Base-by-base conservation (phyloP, 1,139 yeast species). In the Scheffersomyces stambukii region DNA sequence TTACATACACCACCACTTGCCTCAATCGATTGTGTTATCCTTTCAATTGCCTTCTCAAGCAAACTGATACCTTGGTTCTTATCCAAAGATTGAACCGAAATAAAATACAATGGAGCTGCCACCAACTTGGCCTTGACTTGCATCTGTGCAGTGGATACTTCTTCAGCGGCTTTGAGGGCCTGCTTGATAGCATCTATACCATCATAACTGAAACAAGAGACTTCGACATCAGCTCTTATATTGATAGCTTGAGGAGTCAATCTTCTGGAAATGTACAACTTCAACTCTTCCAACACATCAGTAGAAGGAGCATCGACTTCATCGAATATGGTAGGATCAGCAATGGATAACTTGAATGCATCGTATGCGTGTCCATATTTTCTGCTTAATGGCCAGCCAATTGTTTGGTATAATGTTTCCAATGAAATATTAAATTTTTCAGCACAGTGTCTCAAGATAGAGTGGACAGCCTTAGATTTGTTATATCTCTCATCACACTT, bases 401-500 rank as follows among this genome's bases (percentile, higher is more conserved):
- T 77, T 24, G 85, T 72, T 60, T 80, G 80, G 62, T 91, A 91
- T 57, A 91, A 71, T 28, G 72, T 74, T 63, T 89, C 96, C 54
- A 91, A 75, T 19, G 95, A 76, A 34, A 88, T 70, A 56, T 83
- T 82, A 65, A 86, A 91, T 60, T 89, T 93, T 59, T 91, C 99
- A 35, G 99, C 96, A 62, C 96, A 93, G 60, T 91, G 96, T 62
- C 98, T 84, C 57, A 91, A 71, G 52, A 91, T 91, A 15, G 96
- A 88, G 66, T 93, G 97, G 31, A 93, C 96, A 21, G 97, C 94
- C 65, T 91, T 91, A 41, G 95, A 83, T 65, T 89, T 91, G 66
- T 86, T 91, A 66, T 85, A 91, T 63, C 95, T 81, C 66, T 91
- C 99, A 64, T 91, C 98, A 71, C 98, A 93, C 62, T 86, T 88